Conservation (phyloP, 208 protist species). For the Crithidia expoeki region DNA sequence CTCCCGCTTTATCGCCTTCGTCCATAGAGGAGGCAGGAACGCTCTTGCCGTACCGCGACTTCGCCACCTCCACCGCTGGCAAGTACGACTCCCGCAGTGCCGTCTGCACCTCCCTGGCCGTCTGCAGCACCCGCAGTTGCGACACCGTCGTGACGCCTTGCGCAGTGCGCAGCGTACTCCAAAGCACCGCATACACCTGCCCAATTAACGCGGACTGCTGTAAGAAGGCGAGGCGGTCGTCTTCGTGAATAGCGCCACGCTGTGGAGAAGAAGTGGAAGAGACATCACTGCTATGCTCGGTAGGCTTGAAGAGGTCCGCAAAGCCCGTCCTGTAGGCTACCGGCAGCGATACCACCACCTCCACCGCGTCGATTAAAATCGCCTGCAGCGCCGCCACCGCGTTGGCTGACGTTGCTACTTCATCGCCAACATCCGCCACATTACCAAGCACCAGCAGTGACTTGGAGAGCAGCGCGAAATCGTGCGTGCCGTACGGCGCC, state of each 20-base stretch:
- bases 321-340: conserved; percentile 26
- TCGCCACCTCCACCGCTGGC: conserved; percentile 30
- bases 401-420: conserved; percentile 57
- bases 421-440: conserved; percentile 51
- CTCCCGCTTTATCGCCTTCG: neutral
- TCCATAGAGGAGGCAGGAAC: neutral
- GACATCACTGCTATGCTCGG: conserved; percentile 2
- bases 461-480: conserved; percentile 61
- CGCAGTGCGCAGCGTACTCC: conserved; percentile 56
- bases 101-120: conserved; percentile 44
- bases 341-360: conserved; percentile 38
- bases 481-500: conserved; percentile 39
- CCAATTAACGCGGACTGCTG: conserved; percentile 65
- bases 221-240: conserved; percentile 45
- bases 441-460: conserved; percentile 53
- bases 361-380: conserved; percentile 47
- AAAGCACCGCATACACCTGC: conserved; percentile 73
- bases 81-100: conserved; percentile 38
- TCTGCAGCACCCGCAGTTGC: conserved; percentile 48
- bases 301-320: conserved; percentile 42
- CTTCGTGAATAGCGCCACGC: conserved; percentile 9
- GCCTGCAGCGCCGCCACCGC: conserved; percentile 73
- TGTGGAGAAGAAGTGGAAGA: neutral
- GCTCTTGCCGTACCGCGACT: conserved; percentile 18
- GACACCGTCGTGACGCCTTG: conserved; percentile 43